Evolutionary conservation across 495 filamentous ascomycete genomes (phyloP).

Genomic region (Neurospora sp.): DNA sequence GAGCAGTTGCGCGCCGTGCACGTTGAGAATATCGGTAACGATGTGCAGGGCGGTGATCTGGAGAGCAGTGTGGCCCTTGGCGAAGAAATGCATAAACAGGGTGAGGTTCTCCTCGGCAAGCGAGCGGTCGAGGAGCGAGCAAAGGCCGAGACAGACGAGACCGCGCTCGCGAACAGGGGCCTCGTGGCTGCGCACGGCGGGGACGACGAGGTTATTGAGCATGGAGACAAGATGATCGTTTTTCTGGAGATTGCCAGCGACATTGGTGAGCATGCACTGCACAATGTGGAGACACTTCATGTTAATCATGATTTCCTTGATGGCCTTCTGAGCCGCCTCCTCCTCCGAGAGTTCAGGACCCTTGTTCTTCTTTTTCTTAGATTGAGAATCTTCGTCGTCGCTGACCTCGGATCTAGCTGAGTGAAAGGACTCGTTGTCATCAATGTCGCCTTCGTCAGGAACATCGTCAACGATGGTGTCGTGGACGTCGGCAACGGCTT

Average conservation of each 20-base stretch:
- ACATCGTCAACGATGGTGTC: conserved; percentile 68
- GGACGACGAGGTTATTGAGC: conserved; percentile 93
- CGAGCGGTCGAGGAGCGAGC: conserved; percentile 80
- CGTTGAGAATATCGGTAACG: conserved; percentile 84
- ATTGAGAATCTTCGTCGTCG: conserved; percentile 44
- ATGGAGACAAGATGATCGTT: conserved; percentile 85
- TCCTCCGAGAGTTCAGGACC: conserved; percentile 53
- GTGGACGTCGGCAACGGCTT: conserved; percentile 91
- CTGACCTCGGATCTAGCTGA: conserved; percentile 80
- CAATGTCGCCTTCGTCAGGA: conserved; percentile 35
- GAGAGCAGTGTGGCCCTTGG: conserved; percentile 78
- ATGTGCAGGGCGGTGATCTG: conserved; percentile 86
- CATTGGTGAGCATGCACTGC: conserved; percentile 92
- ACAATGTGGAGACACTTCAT: conserved; percentile 98
- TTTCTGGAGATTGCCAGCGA: conserved; percentile 70
- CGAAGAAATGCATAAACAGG: conserved; percentile 92
- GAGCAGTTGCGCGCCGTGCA: conserved; percentile 68
- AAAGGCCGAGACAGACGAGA: conserved; percentile 79
- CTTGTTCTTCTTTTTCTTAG: conserved; percentile 38
- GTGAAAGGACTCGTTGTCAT: conserved; percentile 79
- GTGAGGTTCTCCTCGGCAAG: conserved; percentile 88
- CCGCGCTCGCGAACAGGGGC: conserved; percentile 87
- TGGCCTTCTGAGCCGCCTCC: conserved; percentile 67
- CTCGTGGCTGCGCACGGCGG: conserved; percentile 86
- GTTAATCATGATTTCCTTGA: conserved; percentile 88